phyloP scores from a whole-genome alignment of 495 filamentous ascomycete genomes.

The Aspergillus sclerotioniger region DNA sequence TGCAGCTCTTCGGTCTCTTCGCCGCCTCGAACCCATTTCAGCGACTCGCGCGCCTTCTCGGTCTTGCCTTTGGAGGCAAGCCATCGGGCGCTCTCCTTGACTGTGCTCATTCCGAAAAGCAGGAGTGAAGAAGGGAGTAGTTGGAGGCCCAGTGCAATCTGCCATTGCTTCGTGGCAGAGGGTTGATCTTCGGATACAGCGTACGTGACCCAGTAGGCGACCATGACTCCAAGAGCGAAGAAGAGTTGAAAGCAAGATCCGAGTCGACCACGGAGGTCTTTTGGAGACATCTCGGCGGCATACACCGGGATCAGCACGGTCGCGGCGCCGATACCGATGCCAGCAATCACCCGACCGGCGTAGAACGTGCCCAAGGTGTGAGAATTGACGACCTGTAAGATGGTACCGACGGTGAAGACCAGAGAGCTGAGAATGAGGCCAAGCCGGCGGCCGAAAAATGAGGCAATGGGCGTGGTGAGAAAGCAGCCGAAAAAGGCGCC shows the following conservation, averaged over 20 bases:
- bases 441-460: conserved; percentile 39
- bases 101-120: conserved; percentile 42
- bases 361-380: conserved; percentile 45
- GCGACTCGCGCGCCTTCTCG: conserved; percentile 43
- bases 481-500: conserved; percentile 48
- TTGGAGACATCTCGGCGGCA: conserved; percentile 52
- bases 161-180: conserved; percentile 44
- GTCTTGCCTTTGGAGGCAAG: conserved; percentile 43
- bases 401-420: conserved; percentile 43
- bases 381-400: conserved; percentile 43
- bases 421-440: conserved; percentile 40
- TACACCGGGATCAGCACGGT: conserved; percentile 55
- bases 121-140: conserved; percentile 44
- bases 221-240: conserved; percentile 48
- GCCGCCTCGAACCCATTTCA: conserved; percentile 46
- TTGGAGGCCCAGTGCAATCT: conserved; percentile 52
- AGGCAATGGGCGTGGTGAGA: conserved; percentile 44
- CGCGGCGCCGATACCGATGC: conserved; percentile 54
- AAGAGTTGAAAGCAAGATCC: conserved; percentile 50
- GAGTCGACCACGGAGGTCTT: conserved; percentile 50
- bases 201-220: conserved; percentile 51
- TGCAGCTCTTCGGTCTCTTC: conserved; percentile 40
- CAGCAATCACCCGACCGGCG: conserved; percentile 48
- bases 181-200: conserved; percentile 39
- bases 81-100: conserved; percentile 51